Percentiles rank a stretch among this genome's conserved stretches.
Conservation (phyloP, 208 protist genomes). For the Leishmania amazonensis region DNA sequence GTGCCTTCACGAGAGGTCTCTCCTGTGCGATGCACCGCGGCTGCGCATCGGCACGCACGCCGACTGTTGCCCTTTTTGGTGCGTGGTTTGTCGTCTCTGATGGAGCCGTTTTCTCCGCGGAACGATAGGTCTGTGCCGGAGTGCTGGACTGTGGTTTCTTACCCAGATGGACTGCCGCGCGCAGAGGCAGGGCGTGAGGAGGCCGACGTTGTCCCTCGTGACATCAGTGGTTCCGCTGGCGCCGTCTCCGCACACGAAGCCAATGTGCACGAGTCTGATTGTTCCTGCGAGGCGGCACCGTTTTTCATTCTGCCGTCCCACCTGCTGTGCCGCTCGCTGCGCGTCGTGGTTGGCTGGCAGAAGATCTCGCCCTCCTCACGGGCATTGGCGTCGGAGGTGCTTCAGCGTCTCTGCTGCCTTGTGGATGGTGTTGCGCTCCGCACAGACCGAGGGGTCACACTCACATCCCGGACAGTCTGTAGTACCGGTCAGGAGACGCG, state of each 20-base stretch:
- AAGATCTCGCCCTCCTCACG: constrained; percentile 6
- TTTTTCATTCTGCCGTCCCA: constrained; percentile 12
- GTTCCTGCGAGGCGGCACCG: background rate
- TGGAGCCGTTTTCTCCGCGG: background rate
- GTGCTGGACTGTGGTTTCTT: constrained; percentile 11
- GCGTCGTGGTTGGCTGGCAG: constrained; percentile 5
- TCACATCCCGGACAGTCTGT: background rate
- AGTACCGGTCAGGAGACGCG: background rate
- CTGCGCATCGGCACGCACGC: constrained; percentile 8
- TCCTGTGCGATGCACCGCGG: background rate
- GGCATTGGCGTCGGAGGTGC: background rate
- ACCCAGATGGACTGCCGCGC: constrained; percentile 10
- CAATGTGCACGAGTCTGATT: background rate
- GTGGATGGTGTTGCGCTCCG: background rate
- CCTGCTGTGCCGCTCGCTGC: constrained; percentile 3
- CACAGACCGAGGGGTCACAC: background rate
- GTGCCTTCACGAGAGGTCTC: background rate
- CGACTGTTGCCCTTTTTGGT: background rate
- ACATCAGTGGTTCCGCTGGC: background rate
- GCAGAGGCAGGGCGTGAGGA: background rate
- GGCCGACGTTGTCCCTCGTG: background rate
- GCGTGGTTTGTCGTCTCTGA: constrained; percentile 7
- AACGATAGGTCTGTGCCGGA: background rate
- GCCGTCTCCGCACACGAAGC: background rate
- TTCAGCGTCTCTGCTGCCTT: constrained; percentile 4